Base-by-base conservation (phyloP, 2,329 filamentous ascomycete genomes). In the Alternaria atra region DNA sequence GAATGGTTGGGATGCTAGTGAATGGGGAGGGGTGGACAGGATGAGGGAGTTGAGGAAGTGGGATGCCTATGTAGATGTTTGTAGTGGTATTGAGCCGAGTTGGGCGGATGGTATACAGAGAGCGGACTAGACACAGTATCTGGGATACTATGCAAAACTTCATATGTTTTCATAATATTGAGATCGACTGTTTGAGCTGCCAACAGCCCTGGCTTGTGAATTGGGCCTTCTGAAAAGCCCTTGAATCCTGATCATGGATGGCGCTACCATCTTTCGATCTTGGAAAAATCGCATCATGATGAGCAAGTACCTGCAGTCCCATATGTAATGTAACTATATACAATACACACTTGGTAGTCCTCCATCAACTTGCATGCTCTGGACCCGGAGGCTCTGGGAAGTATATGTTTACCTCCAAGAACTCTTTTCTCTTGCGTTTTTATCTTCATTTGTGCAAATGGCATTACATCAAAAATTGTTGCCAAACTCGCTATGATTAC, bases 1-100 rank as follows among this genome's bases (percentile, higher is more conserved):
- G 30, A 80, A 79, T 63, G 69, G 85, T 0, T 88, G 89, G 47
- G 83, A 90, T 52, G 81, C 87, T 48, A 80, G 86, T 47, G 84
- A 83, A 65, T 58, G 65, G 69, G 56, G 71, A 63, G 65, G 60
- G 83, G 0, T 86, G 87, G 42, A 56, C 25, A 59, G 81, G 48
- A 57, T 81, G 43, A 80, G 86, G 46, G 63, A 64, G 20, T 64
- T 72, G 63, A 72, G 61, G 54, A 78, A 78, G 60, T 85, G 83
- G 80, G 73, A 78, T 63, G 83, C 84, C 35, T 85, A 84, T 74
- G 78, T 83, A 4, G 76, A 72, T 50, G 82, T 85, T 25, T 86
- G 84, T 70, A 73, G 72, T 46, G 76, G 73, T 2, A 82, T 86
- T 60, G 74, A 76, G 59, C 81, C 84, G 10, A 85, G 82, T 67